Conservation (phyloP, 2,329 filamentous ascomycete genomes). For the Lachnellula hyalina region DNA sequence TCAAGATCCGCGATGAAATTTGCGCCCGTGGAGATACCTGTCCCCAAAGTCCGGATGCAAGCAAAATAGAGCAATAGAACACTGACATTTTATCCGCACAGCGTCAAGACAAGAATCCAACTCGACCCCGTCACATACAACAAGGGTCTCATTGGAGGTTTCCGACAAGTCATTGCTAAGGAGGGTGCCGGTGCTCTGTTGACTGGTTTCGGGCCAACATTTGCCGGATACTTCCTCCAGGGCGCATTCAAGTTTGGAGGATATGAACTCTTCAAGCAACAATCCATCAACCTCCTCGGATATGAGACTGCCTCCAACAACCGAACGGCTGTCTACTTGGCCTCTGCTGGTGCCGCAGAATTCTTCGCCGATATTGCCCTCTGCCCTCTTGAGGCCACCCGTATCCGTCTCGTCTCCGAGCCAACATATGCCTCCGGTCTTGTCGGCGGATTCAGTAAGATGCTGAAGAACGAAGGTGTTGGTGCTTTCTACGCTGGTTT, state of each 20-base stretch:
- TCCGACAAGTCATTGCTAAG: conserved; percentile 76
- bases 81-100: conserved; percentile 36
- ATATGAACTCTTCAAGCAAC: conserved; percentile 96
- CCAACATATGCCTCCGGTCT: conserved; percentile 80
- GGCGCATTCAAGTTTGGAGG: conserved; percentile 91
- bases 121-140: conserved; percentile 88
- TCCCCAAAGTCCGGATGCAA: conserved; percentile 10
- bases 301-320: conserved; percentile 73
- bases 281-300: conserved; percentile 75
- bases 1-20: not conserved
- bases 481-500: conserved; percentile 89
- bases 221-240: conserved; percentile 90
- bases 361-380: conserved; percentile 76
- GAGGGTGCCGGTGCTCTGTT: conserved; percentile 83
- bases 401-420: conserved; percentile 87
- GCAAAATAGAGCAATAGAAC: conserved; percentile 9
- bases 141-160: conserved; percentile 78
- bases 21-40: not conserved
- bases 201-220: conserved; percentile 80
- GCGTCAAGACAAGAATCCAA: conserved; percentile 94
- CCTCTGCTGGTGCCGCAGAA: conserved; percentile 59
- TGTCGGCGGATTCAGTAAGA: conserved; percentile 75
- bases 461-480: conserved; percentile 74
- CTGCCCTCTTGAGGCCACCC: conserved; percentile 87
- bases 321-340: conserved; percentile 77